A percentile compares a stretch with the other conserved stretches of the same genome.
These are phyloP conservation scores for Tubosaeta sp. DNA, from an alignment of 768 basidiomycete genomes.

Conservation along the genomic window DNA sequence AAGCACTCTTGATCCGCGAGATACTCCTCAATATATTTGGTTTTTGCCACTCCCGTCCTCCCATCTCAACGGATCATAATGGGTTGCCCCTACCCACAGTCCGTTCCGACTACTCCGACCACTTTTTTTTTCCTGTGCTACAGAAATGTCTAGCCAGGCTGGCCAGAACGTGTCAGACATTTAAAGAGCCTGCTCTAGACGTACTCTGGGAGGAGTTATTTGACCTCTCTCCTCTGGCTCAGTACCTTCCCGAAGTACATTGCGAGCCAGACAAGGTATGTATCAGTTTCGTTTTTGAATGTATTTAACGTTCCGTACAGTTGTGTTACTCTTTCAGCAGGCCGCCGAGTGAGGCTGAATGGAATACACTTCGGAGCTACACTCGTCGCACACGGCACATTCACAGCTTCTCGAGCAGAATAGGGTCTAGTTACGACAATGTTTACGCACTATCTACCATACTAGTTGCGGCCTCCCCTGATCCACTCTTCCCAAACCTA, in stretches of 20 bases:
- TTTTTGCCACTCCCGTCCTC: too few species aligned
- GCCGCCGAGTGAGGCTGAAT: neutral
- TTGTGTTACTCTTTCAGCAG: neutral
- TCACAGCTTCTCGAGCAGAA: neutral
- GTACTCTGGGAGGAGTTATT: neutral
- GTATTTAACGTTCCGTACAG: too few species aligned
- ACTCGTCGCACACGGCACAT: neutral
- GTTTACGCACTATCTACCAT: neutral
- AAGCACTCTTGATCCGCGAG: too few species aligned
- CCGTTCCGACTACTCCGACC: too few species aligned
- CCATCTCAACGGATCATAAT: too few species aligned
- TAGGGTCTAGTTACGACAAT: too few species aligned
- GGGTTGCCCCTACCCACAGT: too few species aligned
- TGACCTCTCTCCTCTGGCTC: neutral
- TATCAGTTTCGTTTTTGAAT: too few species aligned
- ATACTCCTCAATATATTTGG: too few species aligned
- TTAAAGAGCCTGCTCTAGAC: neutral
- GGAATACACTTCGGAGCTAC: neutral
- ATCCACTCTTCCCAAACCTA: neutral
- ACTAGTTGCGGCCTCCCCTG: neutral
- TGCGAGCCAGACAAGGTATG: too few species aligned
- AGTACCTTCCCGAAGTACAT: neutral
- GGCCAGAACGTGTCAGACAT: neutral
- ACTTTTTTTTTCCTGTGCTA: too few species aligned
- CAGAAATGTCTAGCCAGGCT: neutral